A percentile compares a stretch with the other conserved stretches of the same genome.
phyloP scores from a whole-genome alignment of 2,329 filamentous ascomycete species.

The Geosmithia putterillii region DNA sequence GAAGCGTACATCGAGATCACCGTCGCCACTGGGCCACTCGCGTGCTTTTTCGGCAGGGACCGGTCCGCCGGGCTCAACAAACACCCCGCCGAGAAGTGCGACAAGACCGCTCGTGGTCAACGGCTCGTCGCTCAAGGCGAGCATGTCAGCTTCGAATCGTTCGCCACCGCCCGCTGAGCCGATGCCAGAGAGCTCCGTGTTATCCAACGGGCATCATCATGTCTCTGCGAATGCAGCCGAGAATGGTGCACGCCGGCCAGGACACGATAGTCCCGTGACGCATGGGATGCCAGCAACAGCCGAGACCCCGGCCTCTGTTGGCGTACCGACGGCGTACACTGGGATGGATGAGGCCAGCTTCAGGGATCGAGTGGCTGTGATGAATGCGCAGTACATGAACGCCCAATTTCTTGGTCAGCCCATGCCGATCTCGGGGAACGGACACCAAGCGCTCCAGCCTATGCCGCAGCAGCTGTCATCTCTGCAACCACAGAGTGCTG shows the following conservation, averaged over 20 bases:
- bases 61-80: constrained; percentile 23
- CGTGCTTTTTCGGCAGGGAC: constrained; percentile 29
- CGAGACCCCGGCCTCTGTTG: constrained; percentile 20
- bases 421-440: background rate
- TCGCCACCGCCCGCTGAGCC: constrained; percentile 4
- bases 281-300: constrained; percentile 5
- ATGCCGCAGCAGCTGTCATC: constrained; percentile 23
- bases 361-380: constrained; percentile 26
- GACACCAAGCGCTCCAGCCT: constrained; percentile 8
- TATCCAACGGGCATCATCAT: background rate
- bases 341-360: constrained; percentile 25
- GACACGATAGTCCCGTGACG: background rate
- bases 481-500: constrained; percentile 31
- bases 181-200: background rate
- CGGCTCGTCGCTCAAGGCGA: constrained; percentile 27
- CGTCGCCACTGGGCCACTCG: constrained; percentile 40
- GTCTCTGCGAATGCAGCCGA: background rate
- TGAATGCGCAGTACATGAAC: constrained; percentile 19
- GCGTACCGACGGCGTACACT: constrained; percentile 16
- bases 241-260: background rate
- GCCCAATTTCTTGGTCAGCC: constrained; percentile 4
- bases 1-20: constrained; percentile 40
- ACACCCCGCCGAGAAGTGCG: constrained; percentile 17
- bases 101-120: constrained; percentile 41
- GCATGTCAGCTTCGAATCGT: constrained; percentile 11